Conservation (phyloP, 106 monocot species). For the Allium cepa region DNA sequence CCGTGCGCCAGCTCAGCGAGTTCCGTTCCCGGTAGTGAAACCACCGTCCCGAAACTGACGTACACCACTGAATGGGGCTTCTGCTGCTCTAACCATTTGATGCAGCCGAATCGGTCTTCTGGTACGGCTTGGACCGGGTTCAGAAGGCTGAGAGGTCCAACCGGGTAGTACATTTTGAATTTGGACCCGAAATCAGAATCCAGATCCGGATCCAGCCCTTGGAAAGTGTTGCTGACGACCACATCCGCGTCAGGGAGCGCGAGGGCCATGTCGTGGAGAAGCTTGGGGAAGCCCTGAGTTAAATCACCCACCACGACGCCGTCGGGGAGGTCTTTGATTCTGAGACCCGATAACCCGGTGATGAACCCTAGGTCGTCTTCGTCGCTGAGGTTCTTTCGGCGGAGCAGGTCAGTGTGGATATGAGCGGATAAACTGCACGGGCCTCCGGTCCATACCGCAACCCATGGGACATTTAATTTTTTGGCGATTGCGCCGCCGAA, state of each 20-base stretch:
- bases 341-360: conserved; percentile 21
- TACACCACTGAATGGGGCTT: conserved; percentile 21
- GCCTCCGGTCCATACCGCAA: conserved; percentile 26
- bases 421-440: conserved; percentile 18
- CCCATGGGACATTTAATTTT: conserved; percentile 24
- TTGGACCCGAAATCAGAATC: conserved; percentile 10
- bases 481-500: conserved; percentile 22
- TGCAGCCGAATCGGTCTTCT: conserved; percentile 10
- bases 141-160: conserved; percentile 34
- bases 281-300: conserved; percentile 10
- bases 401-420: conserved; percentile 23
- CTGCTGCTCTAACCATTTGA: conserved; percentile 34
- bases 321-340: conserved; percentile 35
- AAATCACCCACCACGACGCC: conserved; percentile 29
- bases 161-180: conserved; percentile 16
- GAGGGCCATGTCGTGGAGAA: conserved; percentile 26
- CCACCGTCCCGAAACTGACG: conserved; percentile 32
- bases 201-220: conserved; percentile 19
- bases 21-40: conserved; percentile 9
- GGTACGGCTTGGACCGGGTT: not conserved
- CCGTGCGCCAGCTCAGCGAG: conserved; percentile 29
- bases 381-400: not conserved
- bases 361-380: conserved; percentile 18
- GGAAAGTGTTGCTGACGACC: conserved; percentile 35
- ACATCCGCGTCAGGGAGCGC: conserved; percentile 19